Evolutionary conservation across 179 eudicot genomes (phyloP).

Genomic region (Amaranthus tricolor): DNA sequence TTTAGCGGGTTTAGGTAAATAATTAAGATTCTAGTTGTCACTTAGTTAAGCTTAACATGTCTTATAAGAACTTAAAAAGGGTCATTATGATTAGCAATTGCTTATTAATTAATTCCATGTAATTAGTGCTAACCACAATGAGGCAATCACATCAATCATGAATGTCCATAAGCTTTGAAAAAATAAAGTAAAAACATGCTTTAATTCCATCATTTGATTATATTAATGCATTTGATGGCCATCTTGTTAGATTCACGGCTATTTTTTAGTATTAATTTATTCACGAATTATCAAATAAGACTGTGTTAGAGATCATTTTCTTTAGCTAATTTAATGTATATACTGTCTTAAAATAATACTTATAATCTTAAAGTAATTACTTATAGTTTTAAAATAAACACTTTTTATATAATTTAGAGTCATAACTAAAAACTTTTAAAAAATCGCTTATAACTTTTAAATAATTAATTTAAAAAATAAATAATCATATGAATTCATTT

Average conservation of each 20-base stretch:
- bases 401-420: no score
- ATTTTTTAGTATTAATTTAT: neutral
- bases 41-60: neutral
- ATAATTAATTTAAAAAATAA: no score
- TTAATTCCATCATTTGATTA: neutral
- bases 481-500: no score
- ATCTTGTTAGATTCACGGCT: neutral
- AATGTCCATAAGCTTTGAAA: neutral
- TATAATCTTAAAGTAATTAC: no score
- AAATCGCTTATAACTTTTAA: no score
- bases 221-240: neutral
- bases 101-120: constrained; percentile 5
- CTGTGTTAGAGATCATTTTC: no score
- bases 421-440: no score
- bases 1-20: constrained; percentile 23
- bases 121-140: constrained; percentile 21
- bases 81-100: constrained; percentile 1
- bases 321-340: no score
- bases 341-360: no score
- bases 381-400: no score
- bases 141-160: constrained; percentile 23
- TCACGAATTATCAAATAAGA: no score
- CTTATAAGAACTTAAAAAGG: neutral
- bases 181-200: neutral
- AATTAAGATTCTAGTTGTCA: constrained; percentile 12